phyloP scores from a whole-genome alignment of 2,329 filamentous ascomycete species.

The Phialophora chinensis region DNA sequence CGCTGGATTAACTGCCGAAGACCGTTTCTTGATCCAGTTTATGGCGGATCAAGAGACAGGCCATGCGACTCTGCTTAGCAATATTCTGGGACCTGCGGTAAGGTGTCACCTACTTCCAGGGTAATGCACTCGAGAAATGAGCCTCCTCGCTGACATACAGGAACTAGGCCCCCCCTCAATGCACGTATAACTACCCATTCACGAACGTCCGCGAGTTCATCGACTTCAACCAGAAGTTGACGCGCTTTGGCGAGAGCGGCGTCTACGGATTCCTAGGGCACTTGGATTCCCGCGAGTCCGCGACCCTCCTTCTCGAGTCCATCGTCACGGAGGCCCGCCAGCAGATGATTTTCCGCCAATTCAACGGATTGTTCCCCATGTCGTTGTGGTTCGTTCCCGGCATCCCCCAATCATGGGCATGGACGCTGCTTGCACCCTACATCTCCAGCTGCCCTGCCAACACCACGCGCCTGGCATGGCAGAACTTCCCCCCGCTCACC shows the following conservation, averaged over 20 bases:
- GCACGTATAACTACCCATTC: slow-evolving; percentile 75
- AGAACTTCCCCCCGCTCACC: slow-evolving; percentile 77
- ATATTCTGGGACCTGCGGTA: slow-evolving; percentile 72
- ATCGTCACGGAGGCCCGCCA: slow-evolving; percentile 69
- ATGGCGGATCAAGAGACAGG: slow-evolving; percentile 80
- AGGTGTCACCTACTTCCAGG: too few relatives aligned
- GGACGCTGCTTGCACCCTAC: slow-evolving; percentile 63
- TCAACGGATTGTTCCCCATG: slow-evolving; percentile 66
- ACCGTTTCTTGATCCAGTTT: slow-evolving; percentile 73
- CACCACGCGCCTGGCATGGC: slow-evolving; percentile 78
- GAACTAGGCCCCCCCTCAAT: slow-evolving; percentile 66
- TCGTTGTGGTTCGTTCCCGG: slow-evolving; percentile 81
- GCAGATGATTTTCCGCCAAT: slow-evolving; percentile 60
- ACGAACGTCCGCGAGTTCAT: slow-evolving; percentile 61
- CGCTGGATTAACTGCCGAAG: slow-evolving; percentile 70
- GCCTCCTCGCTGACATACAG: neutral
- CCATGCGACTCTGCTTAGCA: slow-evolving; percentile 74
- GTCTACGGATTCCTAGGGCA: slow-evolving; percentile 83
- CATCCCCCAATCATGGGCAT: slow-evolving; percentile 82
- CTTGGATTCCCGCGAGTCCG: slow-evolving; percentile 75
- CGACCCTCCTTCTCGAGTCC: slow-evolving; percentile 62
- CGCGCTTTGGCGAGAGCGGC: slow-evolving; percentile 72
- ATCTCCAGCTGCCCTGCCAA: slow-evolving; percentile 66
- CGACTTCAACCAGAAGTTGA: slow-evolving; percentile 76
- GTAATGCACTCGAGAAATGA: neutral